Percentiles rank a stretch among this genome's conserved stretches.
Conservation (phyloP, 202 grass and related monocot species). For the Musa balbisiana region DNA sequence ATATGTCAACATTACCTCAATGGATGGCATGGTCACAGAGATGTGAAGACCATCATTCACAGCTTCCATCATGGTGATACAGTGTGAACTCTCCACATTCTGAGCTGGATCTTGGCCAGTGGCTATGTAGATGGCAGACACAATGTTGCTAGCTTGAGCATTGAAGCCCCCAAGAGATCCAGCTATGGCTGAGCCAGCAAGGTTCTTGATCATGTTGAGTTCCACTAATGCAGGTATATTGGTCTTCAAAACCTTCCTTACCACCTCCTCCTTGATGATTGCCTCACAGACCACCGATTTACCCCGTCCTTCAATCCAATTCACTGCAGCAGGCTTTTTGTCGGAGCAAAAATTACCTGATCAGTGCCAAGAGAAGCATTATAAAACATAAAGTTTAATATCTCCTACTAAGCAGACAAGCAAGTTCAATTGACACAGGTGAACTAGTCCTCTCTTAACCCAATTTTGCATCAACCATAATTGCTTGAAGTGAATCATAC, state of each 20-base stretch:
- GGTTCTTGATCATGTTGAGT: constrained; percentile 69
- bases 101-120: constrained; percentile 77
- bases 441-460: too few species aligned
- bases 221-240: constrained; percentile 45
- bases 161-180: constrained; percentile 67
- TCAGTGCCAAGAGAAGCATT: not conserved
- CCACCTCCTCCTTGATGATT: constrained; percentile 44
- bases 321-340: constrained; percentile 66
- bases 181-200: constrained; percentile 62
- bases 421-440: too few species aligned
- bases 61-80: constrained; percentile 71
- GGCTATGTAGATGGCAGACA: constrained; percentile 58
- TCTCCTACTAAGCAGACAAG: too few species aligned
- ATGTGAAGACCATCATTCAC: constrained; percentile 62
- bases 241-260: constrained; percentile 54
- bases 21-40: constrained; percentile 80
- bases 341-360: constrained; percentile 77
- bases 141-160: constrained; percentile 74
- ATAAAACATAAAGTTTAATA: not conserved
- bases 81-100: constrained; percentile 86
- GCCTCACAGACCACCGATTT: constrained; percentile 83
- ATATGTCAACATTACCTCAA: constrained; percentile 45
- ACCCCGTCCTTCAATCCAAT: constrained; percentile 73
- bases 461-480: too few species aligned
- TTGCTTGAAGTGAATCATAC: too few species aligned